A percentile compares a stretch with the other conserved stretches of the same genome.
phyloP scores from a whole-genome alignment of 2,329 filamentous ascomycete species.

The Xylariaceae sp. region DNA sequence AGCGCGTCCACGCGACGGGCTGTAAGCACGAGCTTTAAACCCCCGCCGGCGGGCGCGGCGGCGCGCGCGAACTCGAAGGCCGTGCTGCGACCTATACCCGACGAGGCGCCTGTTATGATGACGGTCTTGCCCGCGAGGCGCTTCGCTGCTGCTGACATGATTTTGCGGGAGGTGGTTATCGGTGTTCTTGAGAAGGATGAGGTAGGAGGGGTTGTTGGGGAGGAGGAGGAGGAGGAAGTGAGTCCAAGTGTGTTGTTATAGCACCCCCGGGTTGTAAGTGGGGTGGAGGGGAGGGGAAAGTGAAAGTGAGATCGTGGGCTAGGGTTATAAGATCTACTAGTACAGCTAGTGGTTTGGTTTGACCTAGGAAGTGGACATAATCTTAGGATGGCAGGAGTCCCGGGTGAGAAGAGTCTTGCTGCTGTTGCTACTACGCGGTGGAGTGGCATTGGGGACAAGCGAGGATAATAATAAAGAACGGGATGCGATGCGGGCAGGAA shows the following conservation, averaged over 20 bases:
- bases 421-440: too few species aligned
- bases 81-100: constrained; percentile 77
- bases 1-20: constrained; percentile 79
- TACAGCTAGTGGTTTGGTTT: too few species aligned
- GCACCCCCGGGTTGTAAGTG: background rate
- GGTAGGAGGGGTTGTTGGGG: background rate
- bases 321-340: too few species aligned
- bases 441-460: too few species aligned
- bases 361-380: too few species aligned
- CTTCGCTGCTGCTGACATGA: constrained; percentile 61
- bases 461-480: too few species aligned
- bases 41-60: constrained; percentile 64
- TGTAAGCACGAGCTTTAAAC: constrained; percentile 79
- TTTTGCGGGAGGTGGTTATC: constrained; percentile 27
- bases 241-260: background rate
- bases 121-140: constrained; percentile 92
- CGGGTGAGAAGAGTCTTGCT: too few species aligned
- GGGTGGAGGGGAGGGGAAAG: too few species aligned
- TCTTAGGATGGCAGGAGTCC: too few species aligned
- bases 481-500: too few species aligned
- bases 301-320: too few species aligned
- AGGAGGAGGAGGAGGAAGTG: background rate
- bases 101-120: constrained; percentile 85
- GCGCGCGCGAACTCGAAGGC: constrained; percentile 93
- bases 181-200: background rate